Conservation (phyloP, 805 yeast species). For the Naumovozyma baii region DNA sequence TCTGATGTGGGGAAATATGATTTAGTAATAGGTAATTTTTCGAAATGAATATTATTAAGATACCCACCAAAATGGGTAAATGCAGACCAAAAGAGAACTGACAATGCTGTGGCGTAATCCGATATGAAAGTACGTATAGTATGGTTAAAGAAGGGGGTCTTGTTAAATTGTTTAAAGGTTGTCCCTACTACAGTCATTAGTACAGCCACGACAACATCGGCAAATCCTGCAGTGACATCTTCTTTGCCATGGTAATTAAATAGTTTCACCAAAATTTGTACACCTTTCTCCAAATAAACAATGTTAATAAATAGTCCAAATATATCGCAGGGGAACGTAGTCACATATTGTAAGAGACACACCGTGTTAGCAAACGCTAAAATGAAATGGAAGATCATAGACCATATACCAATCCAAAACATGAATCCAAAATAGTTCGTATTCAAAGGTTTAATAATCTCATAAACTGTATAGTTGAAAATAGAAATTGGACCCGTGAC, state of each 20-base stretch:
- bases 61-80: conserved; percentile 86
- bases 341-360: conserved; percentile 56
- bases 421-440: conserved; percentile 74
- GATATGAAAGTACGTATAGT: conserved; percentile 57
- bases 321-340: conserved; percentile 80
- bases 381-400: conserved; percentile 67
- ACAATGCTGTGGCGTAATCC: conserved; percentile 78
- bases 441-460: conserved; percentile 28
- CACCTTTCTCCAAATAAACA: conserved; percentile 83
- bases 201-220: conserved; percentile 64
- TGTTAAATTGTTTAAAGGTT: conserved; percentile 41
- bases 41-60: conserved; percentile 46
- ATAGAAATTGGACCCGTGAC: conserved; percentile 94
- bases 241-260: conserved; percentile 35
- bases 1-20: conserved; percentile 65
- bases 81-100: conserved; percentile 85
- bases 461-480: conserved; percentile 75
- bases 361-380: conserved; percentile 65
- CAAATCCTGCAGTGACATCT: conserved; percentile 47
- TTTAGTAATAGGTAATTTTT: conserved; percentile 55
- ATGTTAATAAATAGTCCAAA: conserved; percentile 87
- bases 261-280: conserved; percentile 68
- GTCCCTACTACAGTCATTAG: conserved; percentile 72
- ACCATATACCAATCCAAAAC: conserved; percentile 95
- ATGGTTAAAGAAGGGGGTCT: conserved; percentile 53